Evolutionary conservation across 106 monocot species (phyloP).

Genomic region (Apostasia ramifera): DNA sequence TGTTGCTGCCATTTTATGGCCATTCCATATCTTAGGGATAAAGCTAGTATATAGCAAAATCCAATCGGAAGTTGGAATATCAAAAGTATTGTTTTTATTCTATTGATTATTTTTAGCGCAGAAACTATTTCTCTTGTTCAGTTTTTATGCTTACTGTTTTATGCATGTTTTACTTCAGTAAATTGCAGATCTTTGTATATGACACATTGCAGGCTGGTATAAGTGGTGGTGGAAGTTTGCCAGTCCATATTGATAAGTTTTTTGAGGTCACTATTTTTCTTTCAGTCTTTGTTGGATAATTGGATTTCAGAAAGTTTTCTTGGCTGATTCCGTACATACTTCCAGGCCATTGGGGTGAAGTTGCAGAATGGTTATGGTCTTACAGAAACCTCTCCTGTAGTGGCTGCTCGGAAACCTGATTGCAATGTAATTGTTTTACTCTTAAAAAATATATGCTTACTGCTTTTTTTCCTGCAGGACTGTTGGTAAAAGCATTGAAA

Average conservation of each 20-base stretch:
- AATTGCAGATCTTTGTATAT: conserved; percentile 26
- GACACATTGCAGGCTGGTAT: conserved; percentile 78
- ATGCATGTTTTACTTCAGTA: conserved; percentile 4
- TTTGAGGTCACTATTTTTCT: conserved; percentile 64
- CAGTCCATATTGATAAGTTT: conserved; percentile 72
- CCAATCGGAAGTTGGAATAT: conserved; percentile 72
- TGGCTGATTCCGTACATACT: conserved; percentile 6
- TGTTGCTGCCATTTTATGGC: conserved; percentile 65
- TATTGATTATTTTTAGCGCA: neutral
- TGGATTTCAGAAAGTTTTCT: neutral
- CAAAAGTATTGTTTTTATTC: conserved; percentile 44
- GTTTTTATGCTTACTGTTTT: neutral
- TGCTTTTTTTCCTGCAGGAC: neutral
- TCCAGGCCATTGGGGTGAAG: conserved; percentile 83
- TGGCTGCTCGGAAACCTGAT: conserved; percentile 54
- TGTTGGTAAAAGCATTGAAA: neutral
- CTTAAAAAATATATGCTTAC: neutral
- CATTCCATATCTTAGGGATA: conserved; percentile 59
- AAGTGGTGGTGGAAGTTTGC: conserved; percentile 90
- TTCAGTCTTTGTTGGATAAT: neutral
- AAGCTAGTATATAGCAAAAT: conserved; percentile 77
- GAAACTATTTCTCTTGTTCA: neutral
- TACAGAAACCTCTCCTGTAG: conserved; percentile 90
- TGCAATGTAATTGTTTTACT: conserved; percentile 53
- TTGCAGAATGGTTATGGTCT: conserved; percentile 97